phyloP scores from a whole-genome alignment of 805 yeast genomes.

The Yamadazyma philogaea region DNA sequence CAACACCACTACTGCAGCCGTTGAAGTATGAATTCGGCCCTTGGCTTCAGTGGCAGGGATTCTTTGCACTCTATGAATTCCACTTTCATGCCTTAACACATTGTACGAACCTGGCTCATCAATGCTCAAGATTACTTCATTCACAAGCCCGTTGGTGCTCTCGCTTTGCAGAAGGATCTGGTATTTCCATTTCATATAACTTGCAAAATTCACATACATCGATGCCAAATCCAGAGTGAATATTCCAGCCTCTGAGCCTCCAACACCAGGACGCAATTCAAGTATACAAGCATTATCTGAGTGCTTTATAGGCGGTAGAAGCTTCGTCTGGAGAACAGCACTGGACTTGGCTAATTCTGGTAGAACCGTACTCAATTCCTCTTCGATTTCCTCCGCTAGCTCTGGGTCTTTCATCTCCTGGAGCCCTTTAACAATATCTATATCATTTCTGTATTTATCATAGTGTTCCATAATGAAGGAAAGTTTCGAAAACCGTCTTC shows the following conservation, averaged over 20 bases:
- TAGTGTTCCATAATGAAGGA: constrained; percentile 32
- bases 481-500: constrained; percentile 30
- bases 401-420: constrained; percentile 38
- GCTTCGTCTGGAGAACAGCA: constrained; percentile 46
- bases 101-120: constrained; percentile 78
- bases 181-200: constrained; percentile 62
- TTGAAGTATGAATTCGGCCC: constrained; percentile 93
- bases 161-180: constrained; percentile 55
- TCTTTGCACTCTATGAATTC: constrained; percentile 94
- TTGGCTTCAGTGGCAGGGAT: constrained; percentile 91
- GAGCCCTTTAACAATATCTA: constrained; percentile 24
- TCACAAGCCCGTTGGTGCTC: constrained; percentile 64
- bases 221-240: constrained; percentile 76
- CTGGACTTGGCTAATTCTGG: constrained; percentile 47
- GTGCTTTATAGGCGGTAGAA: constrained; percentile 76
- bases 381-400: constrained; percentile 53
- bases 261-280: constrained; percentile 93
- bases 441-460: constrained; percentile 23
- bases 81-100: constrained; percentile 77
- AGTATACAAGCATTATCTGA: constrained; percentile 73
- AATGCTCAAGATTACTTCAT: constrained; percentile 67
- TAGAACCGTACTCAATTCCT: constrained; percentile 49
- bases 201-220: constrained; percentile 79
- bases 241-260: constrained; percentile 89
- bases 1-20: constrained; percentile 91